phyloP scores from a whole-genome alignment of 768 basidiomycete species.

The Auriscalpium microsporum region DNA sequence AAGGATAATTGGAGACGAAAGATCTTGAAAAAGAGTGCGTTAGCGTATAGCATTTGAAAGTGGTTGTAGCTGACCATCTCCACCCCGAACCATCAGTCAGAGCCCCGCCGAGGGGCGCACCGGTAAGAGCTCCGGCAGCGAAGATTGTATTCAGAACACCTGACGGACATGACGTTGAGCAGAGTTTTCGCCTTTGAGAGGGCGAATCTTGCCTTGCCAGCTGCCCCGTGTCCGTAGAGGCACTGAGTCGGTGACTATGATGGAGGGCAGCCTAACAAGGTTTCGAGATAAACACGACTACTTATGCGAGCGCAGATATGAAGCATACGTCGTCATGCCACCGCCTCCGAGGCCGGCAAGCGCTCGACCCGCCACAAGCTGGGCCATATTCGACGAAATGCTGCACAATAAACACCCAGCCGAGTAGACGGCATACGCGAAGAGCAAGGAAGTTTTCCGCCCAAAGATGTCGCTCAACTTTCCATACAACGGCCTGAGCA shows the following conservation, averaged over 20 bases:
- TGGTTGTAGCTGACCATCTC: background rate
- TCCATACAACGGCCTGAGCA: conserved; percentile 14
- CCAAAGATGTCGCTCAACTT: conserved; percentile 17
- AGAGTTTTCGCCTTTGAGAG: background rate
- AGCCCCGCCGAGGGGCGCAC: background rate
- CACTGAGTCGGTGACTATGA: conserved; percentile 1
- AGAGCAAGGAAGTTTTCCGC: conserved; percentile 13
- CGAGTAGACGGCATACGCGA: conserved; percentile 13
- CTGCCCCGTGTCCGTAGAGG: background rate
- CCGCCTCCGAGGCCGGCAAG: conserved; percentile 14
- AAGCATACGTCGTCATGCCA: conserved; percentile 14
- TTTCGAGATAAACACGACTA: background rate
- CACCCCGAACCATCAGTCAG: background rate
- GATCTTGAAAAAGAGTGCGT: background rate
- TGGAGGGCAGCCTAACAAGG: background rate
- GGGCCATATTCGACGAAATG: conserved; percentile 10
- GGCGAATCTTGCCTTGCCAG: background rate
- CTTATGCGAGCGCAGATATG: background rate
- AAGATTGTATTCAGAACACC: background rate
- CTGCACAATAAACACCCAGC: conserved; percentile 11
- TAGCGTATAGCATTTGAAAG: background rate
- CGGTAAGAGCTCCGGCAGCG: background rate
- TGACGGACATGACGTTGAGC: background rate
- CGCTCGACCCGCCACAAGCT: conserved; percentile 11
- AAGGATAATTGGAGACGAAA: background rate